Base-by-base conservation (phyloP, 108 stramenopile genomes). In the Asterionellopsis glacialis region DNA sequence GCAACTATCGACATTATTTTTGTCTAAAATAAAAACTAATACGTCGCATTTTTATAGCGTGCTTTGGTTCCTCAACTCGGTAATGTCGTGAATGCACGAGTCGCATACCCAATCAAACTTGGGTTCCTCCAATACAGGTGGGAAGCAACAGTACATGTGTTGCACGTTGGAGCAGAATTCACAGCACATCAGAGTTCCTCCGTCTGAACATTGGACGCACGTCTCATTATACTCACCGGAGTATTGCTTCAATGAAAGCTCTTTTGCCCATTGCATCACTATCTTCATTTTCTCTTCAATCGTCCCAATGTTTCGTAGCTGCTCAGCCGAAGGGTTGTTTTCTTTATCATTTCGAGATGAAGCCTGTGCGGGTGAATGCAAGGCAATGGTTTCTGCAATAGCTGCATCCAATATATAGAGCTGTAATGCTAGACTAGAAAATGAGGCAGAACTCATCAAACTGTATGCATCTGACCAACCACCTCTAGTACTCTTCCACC, bases 131-230 rank as follows among this genome's bases (percentile, higher is more conserved):
- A 54, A 15, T 2, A 54, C 49, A 28, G 53, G 25, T 54, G 60
- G 64, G 26, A 52, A 54, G 42, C 60, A 57, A 45, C 77, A 78
- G 14, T 61, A 23, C 9, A 27, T 33, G 45, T 78, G 77, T 42
- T 69, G 68, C 0, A 66, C 72, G 25, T 68, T 73, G n/a, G 57
- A 44, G 50, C 77, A 78, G 24, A 69, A 59, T 33, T 70, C 72
- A 40, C 77, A 78, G 38, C 69, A 66, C 4, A 73, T 33, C 45
- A 78, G 48, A 19, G 55, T 49, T 27, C 71, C 71, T 11, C 68
- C 72, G 9, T 63, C 64, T 16, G 73, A 57, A 33, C 74, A 75
- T 23, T 44, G 25, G 33, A 55, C 39, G 40, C 74, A 75, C 24
- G 64, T 24, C 16, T 49, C 39, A 5, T 55, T 45, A 28, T 65